A percentile compares a stretch with the other conserved stretches of the same genome.
Evolutionary conservation across 31 red algal species (phyloP).

Genomic region (Odonthalia washingtoniensis): DNA sequence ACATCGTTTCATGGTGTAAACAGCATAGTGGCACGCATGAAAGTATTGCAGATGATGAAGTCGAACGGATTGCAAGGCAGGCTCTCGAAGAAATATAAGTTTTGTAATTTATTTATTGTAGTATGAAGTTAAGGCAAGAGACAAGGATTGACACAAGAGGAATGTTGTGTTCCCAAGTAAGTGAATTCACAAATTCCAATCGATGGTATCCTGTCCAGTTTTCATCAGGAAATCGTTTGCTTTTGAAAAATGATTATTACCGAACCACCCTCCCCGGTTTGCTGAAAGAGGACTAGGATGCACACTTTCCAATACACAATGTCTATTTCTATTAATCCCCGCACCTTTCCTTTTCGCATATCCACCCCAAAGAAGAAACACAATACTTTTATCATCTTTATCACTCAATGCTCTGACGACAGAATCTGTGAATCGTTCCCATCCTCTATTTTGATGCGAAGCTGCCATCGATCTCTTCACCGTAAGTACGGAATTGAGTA

Average conservation of each 20-base stretch:
- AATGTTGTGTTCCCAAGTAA: neutral
- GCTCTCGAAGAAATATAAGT: too few species aligned
- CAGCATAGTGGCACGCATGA: neutral
- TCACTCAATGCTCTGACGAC: conserved; percentile 78
- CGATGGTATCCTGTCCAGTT: conserved; percentile 65
- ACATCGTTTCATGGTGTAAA: neutral
- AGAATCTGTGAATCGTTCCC: conserved; percentile 97
- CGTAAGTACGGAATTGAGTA: conserved; percentile 97
- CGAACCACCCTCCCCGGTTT: conserved; percentile 96
- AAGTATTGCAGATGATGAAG: neutral
- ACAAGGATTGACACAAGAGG: neutral
- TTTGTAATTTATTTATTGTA: too few species aligned
- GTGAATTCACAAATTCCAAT: conserved; percentile 75
- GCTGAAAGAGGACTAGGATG: conserved; percentile 97
- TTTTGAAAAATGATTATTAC: conserved; percentile 93
- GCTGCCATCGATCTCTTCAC: conserved; percentile 74
- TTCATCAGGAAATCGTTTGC: conserved; percentile 86
- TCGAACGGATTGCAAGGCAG: neutral
- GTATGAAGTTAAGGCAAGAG: too few species aligned
- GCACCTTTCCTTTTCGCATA: conserved; percentile 97
- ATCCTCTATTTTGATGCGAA: conserved; percentile 88
- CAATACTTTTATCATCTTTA: conserved; percentile 62
- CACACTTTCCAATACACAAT: conserved; percentile 80
- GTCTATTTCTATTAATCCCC: conserved; percentile 70
- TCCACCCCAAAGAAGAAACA: conserved; percentile 99